Base-by-base conservation (phyloP, 805 yeast genomes). In the Metschnikowia continentalis region DNA sequence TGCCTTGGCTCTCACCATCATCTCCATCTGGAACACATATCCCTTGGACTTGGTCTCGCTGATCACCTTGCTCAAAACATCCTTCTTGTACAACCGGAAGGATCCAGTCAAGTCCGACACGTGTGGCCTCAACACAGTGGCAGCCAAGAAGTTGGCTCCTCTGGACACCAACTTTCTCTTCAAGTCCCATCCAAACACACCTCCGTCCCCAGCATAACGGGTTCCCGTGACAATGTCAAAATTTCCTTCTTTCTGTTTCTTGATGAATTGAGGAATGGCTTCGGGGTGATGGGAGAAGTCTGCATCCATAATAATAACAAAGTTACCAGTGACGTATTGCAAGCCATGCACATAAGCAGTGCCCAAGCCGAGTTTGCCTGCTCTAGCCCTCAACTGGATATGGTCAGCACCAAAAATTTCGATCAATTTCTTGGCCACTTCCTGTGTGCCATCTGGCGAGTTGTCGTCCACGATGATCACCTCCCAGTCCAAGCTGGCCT, bases 1-100 rank as follows among this genome's bases (percentile, higher is more conserved):
- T n/a, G 84, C 74, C 64, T 88, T 78, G 38, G 92, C 92, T 58
- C 92, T 80, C 22, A 86, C 92, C 81, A 86, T 84, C 90, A 86
- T 85, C 70, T 86, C 92, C 92, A 86, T 86, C 71, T 86, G 92
- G 80, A 86, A 86, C 39, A 86, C 92, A 61, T 86, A 86, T 47
- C 92, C 92, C 70, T 86, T 86, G 35, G 88, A 81, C 63, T 79
- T 76, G 44, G 91, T 85, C 52, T 76, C 86, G 45, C 73, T 79
- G 56, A 86, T 86, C 56, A 86, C 78, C 62, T 82, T 79, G 54
- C 81, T 79, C 65, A 86, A 75, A 2, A 78, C 90, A 4, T 77
- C 80, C 67, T 84, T 86, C 67, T 84, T 84, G 74, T 86, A 86
- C 57, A 86, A 76, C 64, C 90, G 79, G 77, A 80, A 86, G 22